phyloP scores from a whole-genome alignment of 345 rosid species.

The Melaleuca alternifolia region DNA sequence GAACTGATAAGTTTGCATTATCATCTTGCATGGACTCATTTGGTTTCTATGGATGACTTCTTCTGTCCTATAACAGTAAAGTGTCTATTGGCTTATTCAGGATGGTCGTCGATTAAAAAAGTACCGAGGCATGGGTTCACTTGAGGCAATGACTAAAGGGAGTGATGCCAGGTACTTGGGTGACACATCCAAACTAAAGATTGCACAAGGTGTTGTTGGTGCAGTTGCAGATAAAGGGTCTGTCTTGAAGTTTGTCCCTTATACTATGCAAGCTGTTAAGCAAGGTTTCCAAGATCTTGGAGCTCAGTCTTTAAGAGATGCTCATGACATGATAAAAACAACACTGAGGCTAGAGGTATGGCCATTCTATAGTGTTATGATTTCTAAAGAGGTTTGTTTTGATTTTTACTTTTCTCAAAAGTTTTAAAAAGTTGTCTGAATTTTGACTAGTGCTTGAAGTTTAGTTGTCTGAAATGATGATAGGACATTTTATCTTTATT shows the following conservation, averaged over 20 bases:
- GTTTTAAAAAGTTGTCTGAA: not conserved
- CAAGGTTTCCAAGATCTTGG: slow-evolving; percentile 99
- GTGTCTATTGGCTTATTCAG: slow-evolving; percentile 18
- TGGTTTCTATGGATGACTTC: not conserved
- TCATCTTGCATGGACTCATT: not conserved
- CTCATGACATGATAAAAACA: slow-evolving; percentile 71
- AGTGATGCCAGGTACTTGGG: slow-evolving; percentile 93
- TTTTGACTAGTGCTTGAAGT: not conserved
- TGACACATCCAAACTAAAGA: slow-evolving; percentile 70
- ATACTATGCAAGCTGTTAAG: slow-evolving; percentile 93
- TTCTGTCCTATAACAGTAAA: not conserved
- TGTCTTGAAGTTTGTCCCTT: slow-evolving; percentile 66
- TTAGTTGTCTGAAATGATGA: not conserved
- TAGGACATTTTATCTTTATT: not conserved
- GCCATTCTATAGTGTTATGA: not conserved
- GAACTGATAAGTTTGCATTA: not conserved
- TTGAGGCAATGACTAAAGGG: slow-evolving; percentile 97
- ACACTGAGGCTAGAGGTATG: slow-evolving; percentile 77
- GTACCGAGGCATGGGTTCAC: slow-evolving; percentile 95
- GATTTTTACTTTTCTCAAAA: not conserved
- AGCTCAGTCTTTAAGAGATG: slow-evolving; percentile 62
- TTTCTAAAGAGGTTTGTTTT: not conserved
- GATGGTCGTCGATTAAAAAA: slow-evolving; percentile 53
- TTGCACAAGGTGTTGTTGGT: slow-evolving; percentile 99
- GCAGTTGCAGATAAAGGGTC: slow-evolving; percentile 96